A percentile compares a stretch with the other conserved stretches of the same genome.
phyloP scores from a whole-genome alignment of 2,329 filamentous ascomycete genomes.

The Harringtonia lauricola region DNA sequence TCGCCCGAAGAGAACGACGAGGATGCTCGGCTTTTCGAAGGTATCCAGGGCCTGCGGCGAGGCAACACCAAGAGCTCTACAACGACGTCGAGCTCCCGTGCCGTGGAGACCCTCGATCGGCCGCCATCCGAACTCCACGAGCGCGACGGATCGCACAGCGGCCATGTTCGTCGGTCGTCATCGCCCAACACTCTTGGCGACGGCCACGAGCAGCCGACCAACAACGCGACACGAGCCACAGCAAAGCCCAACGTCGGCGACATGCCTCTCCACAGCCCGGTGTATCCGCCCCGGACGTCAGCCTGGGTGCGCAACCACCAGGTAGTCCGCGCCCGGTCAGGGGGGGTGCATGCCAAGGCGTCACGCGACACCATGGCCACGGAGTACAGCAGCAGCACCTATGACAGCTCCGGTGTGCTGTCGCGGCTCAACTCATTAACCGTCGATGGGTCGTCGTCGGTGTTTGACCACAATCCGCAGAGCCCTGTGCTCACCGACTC shows the following conservation, averaged over 20 bases:
- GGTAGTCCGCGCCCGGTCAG: background rate
- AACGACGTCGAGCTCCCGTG: constrained; percentile 1
- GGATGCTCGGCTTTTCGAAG: constrained; percentile 5
- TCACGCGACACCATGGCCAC: constrained; percentile 8
- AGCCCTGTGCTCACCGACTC: constrained; percentile 9
- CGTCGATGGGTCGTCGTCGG: constrained; percentile 7
- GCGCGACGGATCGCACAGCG: background rate
- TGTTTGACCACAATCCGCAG: constrained; percentile 1
- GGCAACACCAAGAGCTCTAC: constrained; percentile 9
- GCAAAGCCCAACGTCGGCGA: background rate
- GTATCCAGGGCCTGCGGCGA: constrained; percentile 2
- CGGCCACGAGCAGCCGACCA: too few species aligned
- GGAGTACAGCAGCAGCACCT: constrained; percentile 4
- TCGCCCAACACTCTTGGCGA: background rate
- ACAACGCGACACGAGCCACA: too few species aligned
- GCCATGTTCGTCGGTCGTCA: background rate
- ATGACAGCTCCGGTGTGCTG: constrained; percentile 5
- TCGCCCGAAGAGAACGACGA: background rate
- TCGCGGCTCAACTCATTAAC: constrained; percentile 12
- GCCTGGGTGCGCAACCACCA: constrained; percentile 11
- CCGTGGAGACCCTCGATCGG: background rate
- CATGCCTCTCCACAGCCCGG: too few species aligned
- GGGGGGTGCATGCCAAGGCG: constrained; percentile 1
- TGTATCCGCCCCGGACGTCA: constrained; percentile 9
- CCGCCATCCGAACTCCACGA: background rate